Conservation (phyloP, 129 eudicot species). For the Chrysanthemum makinoi region DNA sequence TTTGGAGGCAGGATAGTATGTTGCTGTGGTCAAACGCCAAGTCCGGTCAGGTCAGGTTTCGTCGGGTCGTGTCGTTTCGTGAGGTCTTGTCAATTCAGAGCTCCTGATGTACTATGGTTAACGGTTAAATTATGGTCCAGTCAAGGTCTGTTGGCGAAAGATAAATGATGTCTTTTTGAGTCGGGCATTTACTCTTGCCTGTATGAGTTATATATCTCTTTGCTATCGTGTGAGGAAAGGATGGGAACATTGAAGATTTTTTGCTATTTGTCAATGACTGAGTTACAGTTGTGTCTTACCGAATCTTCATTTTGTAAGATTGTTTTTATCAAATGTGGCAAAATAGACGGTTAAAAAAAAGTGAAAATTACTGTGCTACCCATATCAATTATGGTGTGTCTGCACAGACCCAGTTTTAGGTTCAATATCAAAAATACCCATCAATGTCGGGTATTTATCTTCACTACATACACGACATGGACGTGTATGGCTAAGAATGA, state of each 20-base stretch:
- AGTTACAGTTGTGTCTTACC: slow-evolving; percentile 14
- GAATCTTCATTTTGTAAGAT: slow-evolving; percentile 5
- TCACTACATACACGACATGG: too few species aligned
- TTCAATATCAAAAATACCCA: too few species aligned
- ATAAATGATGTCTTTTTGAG: neutral
- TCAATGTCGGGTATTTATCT: too few species aligned
- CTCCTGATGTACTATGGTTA: neutral
- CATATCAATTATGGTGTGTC: too few species aligned
- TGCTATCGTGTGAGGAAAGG: slow-evolving; percentile 12
- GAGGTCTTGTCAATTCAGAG: slow-evolving; percentile 1
- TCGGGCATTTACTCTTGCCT: slow-evolving; percentile 9
- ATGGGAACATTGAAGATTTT: neutral
- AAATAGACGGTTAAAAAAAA: too few species aligned
- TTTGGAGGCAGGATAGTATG: slow-evolving; percentile 3
- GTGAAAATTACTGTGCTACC: too few species aligned
- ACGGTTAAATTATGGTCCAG: neutral
- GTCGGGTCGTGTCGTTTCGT: too few species aligned
- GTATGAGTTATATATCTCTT: slow-evolving; percentile 13
- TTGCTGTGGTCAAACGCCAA: neutral
- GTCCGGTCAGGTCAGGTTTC: neutral
- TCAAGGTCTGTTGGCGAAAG: neutral
- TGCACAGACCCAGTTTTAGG: too few species aligned
- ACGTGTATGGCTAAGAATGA: too few species aligned
- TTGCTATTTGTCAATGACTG: neutral
- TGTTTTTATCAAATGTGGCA: neutral